Base-by-base conservation (phyloP, 2,329 filamentous ascomycete genomes). In the Penicillium sp. region DNA sequence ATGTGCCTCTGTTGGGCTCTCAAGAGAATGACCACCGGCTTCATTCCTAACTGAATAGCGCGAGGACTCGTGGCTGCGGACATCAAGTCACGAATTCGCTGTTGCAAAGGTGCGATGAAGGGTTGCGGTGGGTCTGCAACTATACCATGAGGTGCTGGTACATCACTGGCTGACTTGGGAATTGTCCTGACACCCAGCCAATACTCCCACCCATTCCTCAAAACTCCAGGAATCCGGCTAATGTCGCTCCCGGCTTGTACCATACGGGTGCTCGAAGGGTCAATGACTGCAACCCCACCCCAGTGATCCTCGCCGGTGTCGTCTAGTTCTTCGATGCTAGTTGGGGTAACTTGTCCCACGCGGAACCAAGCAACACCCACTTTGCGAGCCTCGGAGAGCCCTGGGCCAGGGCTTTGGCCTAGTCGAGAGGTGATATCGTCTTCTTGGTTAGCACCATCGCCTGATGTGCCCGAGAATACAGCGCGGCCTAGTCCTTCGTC, bases 1-100 rank as follows among this genome's bases (percentile, higher is more conserved):
- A 97, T 94, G 45, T 87, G 87, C 30, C 93, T 81, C 65, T 98
- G 93, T 2, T 88, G 94, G 1, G 93, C 97, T 1, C 87, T 86
- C 5, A 98, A 72, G 3, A 98, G 75, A 23, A 98, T 84, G 1
- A 90, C 88, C 11, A 96, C 77, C 0, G 93, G 87, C 2, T 91
- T 89, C 69, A 97, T 83, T 29, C 86, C 84, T 2, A 97, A 73
- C 56, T 91, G 86, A 30, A 95, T 83, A 1, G 93, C 91, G 40
- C 89, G 79, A 40, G 85, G 81, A 57, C 89, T 96, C 1, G 89
- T 95, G 1, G 91, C 87, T 2, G 91, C 90, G 7, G 87, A 83
- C 49, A 97, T 82, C 7, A 98, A 70, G 55, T 96, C 88, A 29
- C 89, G 78, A 13, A 98, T 69, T 16, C 89, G 81, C 38, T 86